These are phyloP conservation scores for Cryphonectria parasitica DNA, from an alignment of 2,329 filamentous ascomycete genomes.

Conservation along the genomic window DNA sequence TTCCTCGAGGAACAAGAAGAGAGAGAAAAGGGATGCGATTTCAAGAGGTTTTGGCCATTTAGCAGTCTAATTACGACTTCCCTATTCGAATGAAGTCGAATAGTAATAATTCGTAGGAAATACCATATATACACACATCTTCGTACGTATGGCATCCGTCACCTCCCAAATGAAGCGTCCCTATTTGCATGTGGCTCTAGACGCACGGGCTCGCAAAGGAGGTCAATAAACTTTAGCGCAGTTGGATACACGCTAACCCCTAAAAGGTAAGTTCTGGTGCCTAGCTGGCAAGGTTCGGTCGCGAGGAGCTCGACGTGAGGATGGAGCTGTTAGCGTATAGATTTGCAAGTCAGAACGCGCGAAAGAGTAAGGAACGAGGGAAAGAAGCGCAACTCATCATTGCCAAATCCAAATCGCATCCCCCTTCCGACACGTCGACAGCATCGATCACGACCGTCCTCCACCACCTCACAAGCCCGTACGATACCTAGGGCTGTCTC, in stretches of 20 bases:
- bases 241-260: conserved; percentile 13
- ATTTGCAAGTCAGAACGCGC: conserved; percentile 16
- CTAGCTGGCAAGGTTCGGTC: conserved; percentile 28
- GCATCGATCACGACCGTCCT: background rate
- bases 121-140: background rate
- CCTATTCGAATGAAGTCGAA: background rate
- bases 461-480: background rate
- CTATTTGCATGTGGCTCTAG: background rate
- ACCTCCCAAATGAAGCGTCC: background rate
- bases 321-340: conserved; percentile 7
- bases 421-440: background rate
- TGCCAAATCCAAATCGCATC: background rate
- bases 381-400: background rate
- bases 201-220: background rate
- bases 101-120: background rate
- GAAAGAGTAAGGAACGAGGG: conserved; percentile 7
- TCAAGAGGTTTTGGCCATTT: background rate
- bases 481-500: conserved; percentile 3
- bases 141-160: background rate
- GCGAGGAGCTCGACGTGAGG: conserved; percentile 17
- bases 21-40: background rate
- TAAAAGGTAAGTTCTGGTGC: conserved; percentile 20
- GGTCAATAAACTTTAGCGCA: background rate
- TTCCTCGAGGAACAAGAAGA: background rate
- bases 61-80: too few relatives aligned